Conservation (phyloP, 805 yeast species). For the Candida koratica region DNA sequence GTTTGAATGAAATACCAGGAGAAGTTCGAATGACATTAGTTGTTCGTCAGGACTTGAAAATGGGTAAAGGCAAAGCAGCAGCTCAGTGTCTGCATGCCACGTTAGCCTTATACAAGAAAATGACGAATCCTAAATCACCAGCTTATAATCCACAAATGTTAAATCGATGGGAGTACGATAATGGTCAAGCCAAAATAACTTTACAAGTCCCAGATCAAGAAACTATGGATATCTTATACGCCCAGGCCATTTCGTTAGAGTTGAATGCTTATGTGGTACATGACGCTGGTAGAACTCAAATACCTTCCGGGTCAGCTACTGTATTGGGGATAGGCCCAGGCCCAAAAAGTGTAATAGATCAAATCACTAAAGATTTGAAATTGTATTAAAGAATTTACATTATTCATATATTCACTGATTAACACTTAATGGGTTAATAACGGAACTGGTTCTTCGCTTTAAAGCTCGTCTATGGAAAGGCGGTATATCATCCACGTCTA, state of each 20-base stretch:
- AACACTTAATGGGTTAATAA: conserved; percentile 37
- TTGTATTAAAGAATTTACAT: conserved; percentile 47
- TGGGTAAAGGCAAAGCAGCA: conserved; percentile 94
- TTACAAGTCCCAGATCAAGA: conserved; percentile 68
- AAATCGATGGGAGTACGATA: conserved; percentile 65
- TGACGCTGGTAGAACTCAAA: conserved; percentile 96
- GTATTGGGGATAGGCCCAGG: conserved; percentile 98
- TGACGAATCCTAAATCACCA: conserved; percentile 48
- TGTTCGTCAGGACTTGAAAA: conserved; percentile 81
- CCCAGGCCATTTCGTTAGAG: conserved; percentile 75
- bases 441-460: conserved; percentile 40
- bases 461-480: conserved; percentile 23
- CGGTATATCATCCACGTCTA: conserved; percentile 34
- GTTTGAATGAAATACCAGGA: conserved; percentile 66
- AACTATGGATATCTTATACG: conserved; percentile 70
- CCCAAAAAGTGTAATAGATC: conserved; percentile 74
- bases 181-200: conserved; percentile 94
- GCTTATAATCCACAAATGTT: conserved; percentile 62
- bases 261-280: conserved; percentile 78
- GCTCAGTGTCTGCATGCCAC: conserved; percentile 99
- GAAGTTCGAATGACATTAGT: conserved; percentile 84
- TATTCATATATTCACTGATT: conserved; percentile 10
- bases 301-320: conserved; percentile 94
- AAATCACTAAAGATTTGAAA: conserved; percentile 74
- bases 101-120: conserved; percentile 73